These are phyloP conservation scores for Miscanthus sacchariflorus DNA, from an alignment of 202 grass and related monocot species.

Conservation along the genomic window DNA sequence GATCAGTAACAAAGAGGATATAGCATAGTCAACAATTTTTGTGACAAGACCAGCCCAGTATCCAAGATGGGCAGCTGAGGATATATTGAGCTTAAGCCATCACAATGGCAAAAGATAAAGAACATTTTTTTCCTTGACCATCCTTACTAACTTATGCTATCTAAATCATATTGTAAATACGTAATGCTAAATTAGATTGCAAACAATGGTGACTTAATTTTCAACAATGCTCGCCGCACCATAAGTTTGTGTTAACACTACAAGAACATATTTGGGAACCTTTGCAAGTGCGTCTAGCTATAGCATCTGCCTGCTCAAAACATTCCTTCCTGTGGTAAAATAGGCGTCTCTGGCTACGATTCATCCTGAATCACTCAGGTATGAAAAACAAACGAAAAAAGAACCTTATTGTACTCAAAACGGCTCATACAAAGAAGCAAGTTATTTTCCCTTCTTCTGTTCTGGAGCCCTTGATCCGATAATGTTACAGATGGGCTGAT, in stretches of 20 bases:
- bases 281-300: background rate
- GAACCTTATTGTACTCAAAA: constrained; percentile 42
- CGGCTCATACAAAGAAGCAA: constrained; percentile 1
- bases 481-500: constrained; percentile 88
- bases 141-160: background rate
- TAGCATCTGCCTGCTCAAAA: constrained; percentile 39
- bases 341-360: constrained; percentile 31
- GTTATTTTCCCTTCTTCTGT: constrained; percentile 80
- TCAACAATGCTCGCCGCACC: background rate
- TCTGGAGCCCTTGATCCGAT: constrained; percentile 81
- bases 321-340: constrained; percentile 32
- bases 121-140: background rate
- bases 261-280: background rate
- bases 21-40: background rate
- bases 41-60: background rate
- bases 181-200: background rate
- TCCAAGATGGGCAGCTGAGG: background rate
- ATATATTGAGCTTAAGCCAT: background rate
- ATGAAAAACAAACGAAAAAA: constrained; percentile 40
- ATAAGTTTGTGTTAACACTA: constrained; percentile 20
- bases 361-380: constrained; percentile 35
- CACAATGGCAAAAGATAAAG: background rate
- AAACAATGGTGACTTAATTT: background rate
- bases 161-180: background rate
- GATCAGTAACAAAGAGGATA: background rate